Conservation (phyloP, 805 yeast genomes). For the Sugiyamaella marilandica region DNA sequence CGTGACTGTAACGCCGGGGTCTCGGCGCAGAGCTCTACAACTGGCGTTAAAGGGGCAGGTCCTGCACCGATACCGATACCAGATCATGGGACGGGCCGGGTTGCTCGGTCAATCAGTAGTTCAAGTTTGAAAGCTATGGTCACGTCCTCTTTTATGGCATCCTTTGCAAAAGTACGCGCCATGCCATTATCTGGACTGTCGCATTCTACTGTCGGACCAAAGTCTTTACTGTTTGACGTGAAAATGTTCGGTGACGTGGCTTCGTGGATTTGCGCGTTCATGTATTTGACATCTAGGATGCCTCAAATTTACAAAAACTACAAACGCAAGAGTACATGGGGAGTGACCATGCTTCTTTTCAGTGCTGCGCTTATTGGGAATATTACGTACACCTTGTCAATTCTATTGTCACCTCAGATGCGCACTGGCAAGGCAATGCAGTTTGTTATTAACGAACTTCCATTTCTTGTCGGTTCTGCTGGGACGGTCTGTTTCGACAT, state of each 20-base stretch:
- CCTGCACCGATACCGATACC: conserved; percentile 8
- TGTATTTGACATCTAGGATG: conserved; percentile 72
- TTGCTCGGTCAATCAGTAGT: conserved; percentile 5
- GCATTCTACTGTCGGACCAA: neutral
- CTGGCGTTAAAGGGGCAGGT: neutral
- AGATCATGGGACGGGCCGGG: neutral
- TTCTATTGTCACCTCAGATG: conserved; percentile 53
- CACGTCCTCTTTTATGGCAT: conserved; percentile 33
- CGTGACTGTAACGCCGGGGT: neutral
- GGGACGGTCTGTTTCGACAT: conserved; percentile 81
- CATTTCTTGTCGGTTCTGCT: conserved; percentile 77
- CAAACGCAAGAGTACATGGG: conserved; percentile 75
- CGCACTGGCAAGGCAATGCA: conserved; percentile 38
- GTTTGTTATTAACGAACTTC: conserved; percentile 66
- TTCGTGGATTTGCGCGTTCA: conserved; percentile 76
- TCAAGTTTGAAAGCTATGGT: conserved; percentile 16
- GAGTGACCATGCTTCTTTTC: conserved; percentile 76
- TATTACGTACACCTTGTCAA: conserved; percentile 68
- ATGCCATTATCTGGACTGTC: conserved; percentile 12
- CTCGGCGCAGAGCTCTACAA: neutral
- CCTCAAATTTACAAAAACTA: conserved; percentile 83
- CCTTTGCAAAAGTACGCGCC: conserved; percentile 26
- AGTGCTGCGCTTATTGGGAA: conserved; percentile 77
- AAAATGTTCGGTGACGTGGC: conserved; percentile 41
- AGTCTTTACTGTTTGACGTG: neutral